Percentiles rank a stretch among this genome's conserved stretches.
Evolutionary conservation across 2,329 filamentous ascomycete species (phyloP).

Genomic region (Graphiopsis chlorocephala): DNA sequence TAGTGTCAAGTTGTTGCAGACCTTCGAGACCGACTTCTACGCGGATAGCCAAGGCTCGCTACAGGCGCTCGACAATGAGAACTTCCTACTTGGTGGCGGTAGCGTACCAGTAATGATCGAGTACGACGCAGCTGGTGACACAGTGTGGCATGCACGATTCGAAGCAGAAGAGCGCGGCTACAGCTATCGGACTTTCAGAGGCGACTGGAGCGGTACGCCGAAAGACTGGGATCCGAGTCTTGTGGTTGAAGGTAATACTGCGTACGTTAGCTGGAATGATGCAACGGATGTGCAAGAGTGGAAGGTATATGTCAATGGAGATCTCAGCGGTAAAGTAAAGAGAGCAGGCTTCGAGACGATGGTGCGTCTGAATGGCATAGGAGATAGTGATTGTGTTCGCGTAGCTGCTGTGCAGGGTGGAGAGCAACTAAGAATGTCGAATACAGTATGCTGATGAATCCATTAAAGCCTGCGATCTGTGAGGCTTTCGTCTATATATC

Average conservation of each 20-base stretch:
- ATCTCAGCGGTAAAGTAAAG: background rate
- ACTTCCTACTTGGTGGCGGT: constrained; percentile 24
- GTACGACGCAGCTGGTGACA: constrained; percentile 16
- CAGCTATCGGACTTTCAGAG: constrained; percentile 27
- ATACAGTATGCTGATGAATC: background rate
- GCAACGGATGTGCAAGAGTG: constrained; percentile 30
- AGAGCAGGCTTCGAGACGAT: constrained; percentile 11
- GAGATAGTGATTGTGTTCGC: background rate
- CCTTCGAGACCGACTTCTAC: constrained; percentile 13
- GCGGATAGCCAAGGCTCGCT: constrained; percentile 25
- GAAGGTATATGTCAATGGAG: constrained; percentile 23
- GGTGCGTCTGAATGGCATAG: background rate
- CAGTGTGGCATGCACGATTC: constrained; percentile 22
- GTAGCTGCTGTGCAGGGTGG: constrained; percentile 5
- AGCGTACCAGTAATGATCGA: constrained; percentile 23
- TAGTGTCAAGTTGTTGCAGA: constrained; percentile 1
- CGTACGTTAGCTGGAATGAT: constrained; percentile 31
- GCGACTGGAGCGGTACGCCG: constrained; percentile 25
- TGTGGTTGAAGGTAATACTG: constrained; percentile 4
- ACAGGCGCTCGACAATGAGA: constrained; percentile 19
- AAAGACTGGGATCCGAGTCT: constrained; percentile 9
- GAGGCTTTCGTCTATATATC: background rate
- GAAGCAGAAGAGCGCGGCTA: constrained; percentile 19
- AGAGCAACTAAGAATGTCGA: background rate
- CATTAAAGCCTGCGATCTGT: too few relatives aligned